Percentiles rank a stretch among this genome's conserved stretches.
Evolutionary conservation across 306 rosid species (phyloP).

Genomic region (Myrica gale): DNA sequence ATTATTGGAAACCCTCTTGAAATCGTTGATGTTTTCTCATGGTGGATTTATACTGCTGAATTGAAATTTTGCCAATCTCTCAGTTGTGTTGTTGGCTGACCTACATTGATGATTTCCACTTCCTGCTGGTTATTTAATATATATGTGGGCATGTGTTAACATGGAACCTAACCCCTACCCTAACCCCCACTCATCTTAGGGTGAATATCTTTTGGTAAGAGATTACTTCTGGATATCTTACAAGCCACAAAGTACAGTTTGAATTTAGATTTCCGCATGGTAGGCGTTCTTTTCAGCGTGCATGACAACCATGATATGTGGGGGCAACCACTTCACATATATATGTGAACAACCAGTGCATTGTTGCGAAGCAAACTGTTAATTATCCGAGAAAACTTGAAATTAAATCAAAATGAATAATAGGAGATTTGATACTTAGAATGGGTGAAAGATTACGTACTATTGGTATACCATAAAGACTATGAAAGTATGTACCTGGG

Average conservation of each 20-base stretch:
- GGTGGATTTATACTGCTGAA: background rate
- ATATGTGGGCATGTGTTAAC: background rate
- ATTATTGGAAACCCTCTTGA: background rate
- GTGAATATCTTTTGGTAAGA: background rate
- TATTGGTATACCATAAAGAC: too few species aligned
- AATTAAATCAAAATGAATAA: too few species aligned
- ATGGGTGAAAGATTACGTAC: too few species aligned
- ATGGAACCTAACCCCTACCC: background rate
- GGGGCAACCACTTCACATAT: background rate
- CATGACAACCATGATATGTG: background rate
- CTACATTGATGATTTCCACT: background rate
- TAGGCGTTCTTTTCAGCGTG: background rate
- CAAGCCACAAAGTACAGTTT: background rate
- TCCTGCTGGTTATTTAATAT: background rate
- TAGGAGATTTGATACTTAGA: too few species aligned
- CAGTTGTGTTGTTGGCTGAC: background rate
- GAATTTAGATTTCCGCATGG: background rate
- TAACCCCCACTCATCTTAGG: background rate
- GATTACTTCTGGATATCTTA: too few species aligned
- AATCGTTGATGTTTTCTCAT: background rate
- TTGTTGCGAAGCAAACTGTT: background rate
- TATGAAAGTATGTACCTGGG: too few species aligned
- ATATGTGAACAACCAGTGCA: background rate
- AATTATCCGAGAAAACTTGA: too few species aligned
- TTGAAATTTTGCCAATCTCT: background rate